These are phyloP conservation scores for Dillenia turbinata DNA, from an alignment of 164 flowering plant genomes.

Conservation along the genomic window DNA sequence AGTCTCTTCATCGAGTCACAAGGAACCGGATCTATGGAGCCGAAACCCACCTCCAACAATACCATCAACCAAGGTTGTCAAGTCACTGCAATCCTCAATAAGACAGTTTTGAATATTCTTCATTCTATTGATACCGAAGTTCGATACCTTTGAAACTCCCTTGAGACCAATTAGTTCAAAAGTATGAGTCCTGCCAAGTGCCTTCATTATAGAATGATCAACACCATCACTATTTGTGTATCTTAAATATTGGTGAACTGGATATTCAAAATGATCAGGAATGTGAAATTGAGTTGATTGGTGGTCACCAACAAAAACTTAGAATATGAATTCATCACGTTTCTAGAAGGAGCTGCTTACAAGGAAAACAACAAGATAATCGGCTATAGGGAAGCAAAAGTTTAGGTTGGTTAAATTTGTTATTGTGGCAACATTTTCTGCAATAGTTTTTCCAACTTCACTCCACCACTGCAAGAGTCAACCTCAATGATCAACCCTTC, in stretches of 20 bases:
- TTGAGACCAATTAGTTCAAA: slow-evolving; percentile 12
- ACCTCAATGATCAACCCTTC: slow-evolving; percentile 20
- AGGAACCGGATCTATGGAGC: too few species aligned
- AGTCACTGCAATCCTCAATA: slow-evolving; percentile 5
- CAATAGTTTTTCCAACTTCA: slow-evolving; percentile 1
- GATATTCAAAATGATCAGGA: not conserved
- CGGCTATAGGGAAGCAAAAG: slow-evolving; percentile 14
- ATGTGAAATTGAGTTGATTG: not conserved
- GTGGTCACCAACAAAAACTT: slow-evolving; percentile 5
- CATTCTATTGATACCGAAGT: slow-evolving; percentile 5
- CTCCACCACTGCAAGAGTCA: not conserved
- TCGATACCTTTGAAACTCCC: slow-evolving; percentile 6
- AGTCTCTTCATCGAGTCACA: too few species aligned
- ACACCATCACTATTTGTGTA: slow-evolving; percentile 5
- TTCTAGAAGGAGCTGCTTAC: slow-evolving; percentile 1
- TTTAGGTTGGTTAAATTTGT: not conserved
- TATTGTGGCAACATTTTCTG: slow-evolving; percentile 5
- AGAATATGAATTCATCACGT: not conserved
- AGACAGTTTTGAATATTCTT: slow-evolving; percentile 4
- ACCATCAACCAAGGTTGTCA: slow-evolving; percentile 6
- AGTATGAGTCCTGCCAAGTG: slow-evolving; percentile 4
- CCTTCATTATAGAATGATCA: not conserved
- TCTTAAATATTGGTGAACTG: slow-evolving; percentile 3
- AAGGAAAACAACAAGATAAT: slow-evolving; percentile 3
- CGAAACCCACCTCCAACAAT: too few species aligned